Evolutionary conservation across 768 basidiomycete species (phyloP).

Genomic region (Trametes cubensis): DNA sequence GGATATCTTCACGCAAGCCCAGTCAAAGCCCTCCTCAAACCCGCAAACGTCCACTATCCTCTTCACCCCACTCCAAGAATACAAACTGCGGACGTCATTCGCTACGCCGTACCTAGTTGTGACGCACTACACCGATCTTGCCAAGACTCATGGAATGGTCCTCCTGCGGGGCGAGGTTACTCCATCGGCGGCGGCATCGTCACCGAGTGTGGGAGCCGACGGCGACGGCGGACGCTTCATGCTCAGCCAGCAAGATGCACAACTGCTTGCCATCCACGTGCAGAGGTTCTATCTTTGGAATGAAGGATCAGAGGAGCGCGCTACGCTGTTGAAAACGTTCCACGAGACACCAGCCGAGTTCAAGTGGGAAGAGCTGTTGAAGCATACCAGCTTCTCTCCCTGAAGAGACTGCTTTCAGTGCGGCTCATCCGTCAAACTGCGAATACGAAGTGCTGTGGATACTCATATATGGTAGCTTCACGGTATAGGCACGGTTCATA

Average conservation of each 20-base stretch:
- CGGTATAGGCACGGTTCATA: no score
- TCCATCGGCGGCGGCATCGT: conserved; percentile 56
- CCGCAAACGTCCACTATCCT: conserved; percentile 74
- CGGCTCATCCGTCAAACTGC: not conserved
- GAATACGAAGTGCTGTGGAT: no score
- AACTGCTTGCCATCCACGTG: conserved; percentile 74
- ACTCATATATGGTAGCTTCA: no score
- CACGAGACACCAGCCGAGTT: conserved; percentile 80
- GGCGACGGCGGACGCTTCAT: conserved; percentile 51
- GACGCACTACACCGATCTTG: conserved; percentile 91
- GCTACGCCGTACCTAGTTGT: conserved; percentile 90
- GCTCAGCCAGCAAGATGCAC: conserved; percentile 81
- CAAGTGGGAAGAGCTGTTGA: conserved; percentile 79
- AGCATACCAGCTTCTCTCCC: conserved; percentile 39
- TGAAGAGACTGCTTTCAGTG: not conserved
- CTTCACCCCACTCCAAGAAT: conserved; percentile 93
- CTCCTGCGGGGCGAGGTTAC: conserved; percentile 93
- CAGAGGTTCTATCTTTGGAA: conserved; percentile 86
- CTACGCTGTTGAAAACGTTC: conserved; percentile 64
- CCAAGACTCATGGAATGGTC: conserved; percentile 75
- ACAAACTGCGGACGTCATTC: conserved; percentile 80
- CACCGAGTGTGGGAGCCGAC: conserved; percentile 39
- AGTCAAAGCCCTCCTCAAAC: conserved; percentile 41
- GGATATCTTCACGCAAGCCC: conserved; percentile 49
- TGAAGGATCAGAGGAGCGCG: conserved; percentile 42